phyloP scores from a whole-genome alignment of 2,329 filamentous ascomycete species.

The Phaeoacremonium minimum region DNA sequence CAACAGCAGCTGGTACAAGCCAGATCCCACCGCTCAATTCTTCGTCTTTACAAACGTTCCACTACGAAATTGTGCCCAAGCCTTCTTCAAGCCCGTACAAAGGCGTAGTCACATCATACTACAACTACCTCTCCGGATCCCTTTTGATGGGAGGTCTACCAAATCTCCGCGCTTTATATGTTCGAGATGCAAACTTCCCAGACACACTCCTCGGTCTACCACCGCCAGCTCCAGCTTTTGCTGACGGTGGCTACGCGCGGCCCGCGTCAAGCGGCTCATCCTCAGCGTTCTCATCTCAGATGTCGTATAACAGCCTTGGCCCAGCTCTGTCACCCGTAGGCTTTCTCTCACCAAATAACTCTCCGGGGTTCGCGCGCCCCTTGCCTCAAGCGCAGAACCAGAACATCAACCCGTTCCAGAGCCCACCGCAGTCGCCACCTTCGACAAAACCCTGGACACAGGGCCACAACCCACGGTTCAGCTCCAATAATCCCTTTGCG shows the following conservation, averaged over 20 bases:
- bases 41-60: slow-evolving; percentile 63
- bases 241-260: slow-evolving; percentile 26
- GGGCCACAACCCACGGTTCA: slow-evolving; percentile 39
- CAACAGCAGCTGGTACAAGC: slow-evolving; percentile 33
- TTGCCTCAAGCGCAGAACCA: slow-evolving; percentile 5
- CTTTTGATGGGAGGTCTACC: slow-evolving; percentile 74
- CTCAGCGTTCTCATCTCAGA: slow-evolving; percentile 10
- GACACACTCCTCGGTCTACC: slow-evolving; percentile 69
- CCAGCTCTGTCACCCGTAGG: slow-evolving; percentile 10
- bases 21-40: slow-evolving; percentile 62
- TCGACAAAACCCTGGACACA: slow-evolving; percentile 15
- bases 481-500: slow-evolving; percentile 58
- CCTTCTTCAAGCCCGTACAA: slow-evolving; percentile 53
- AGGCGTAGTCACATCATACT: slow-evolving; percentile 60
- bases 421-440: slow-evolving; percentile 9
- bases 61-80: slow-evolving; percentile 74
- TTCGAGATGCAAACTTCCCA: slow-evolving; percentile 78
- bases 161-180: slow-evolving; percentile 71
- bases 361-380: slow-evolving; percentile 5
- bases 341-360: slow-evolving; percentile 10
- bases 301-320: slow-evolving; percentile 11
- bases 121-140: slow-evolving; percentile 80
- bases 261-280: slow-evolving; percentile 25
- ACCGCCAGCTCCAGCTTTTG: slow-evolving; percentile 50
- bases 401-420: slow-evolving; percentile 12